A percentile compares a stretch with the other conserved stretches of the same genome.
Evolutionary conservation across 2,329 filamentous ascomycete species (phyloP).

Genomic region (Fusarium anguioides): DNA sequence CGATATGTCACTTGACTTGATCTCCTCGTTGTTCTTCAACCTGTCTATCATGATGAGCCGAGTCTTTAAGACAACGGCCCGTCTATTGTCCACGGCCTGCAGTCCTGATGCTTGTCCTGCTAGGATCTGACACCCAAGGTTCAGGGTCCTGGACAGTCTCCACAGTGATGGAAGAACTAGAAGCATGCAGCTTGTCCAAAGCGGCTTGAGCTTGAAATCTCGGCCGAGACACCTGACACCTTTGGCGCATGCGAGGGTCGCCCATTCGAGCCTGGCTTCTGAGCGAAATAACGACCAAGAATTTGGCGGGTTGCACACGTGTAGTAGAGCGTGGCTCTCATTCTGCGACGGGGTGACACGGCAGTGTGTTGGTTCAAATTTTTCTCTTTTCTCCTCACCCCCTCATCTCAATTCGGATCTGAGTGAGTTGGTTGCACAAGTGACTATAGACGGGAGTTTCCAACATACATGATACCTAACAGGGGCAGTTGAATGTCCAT

Average conservation of each 20-base stretch:
- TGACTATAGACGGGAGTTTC: background rate
- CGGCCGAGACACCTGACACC: slow-evolving; percentile 40
- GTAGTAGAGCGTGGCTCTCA: background rate
- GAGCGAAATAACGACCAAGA: background rate
- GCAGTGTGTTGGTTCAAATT: background rate
- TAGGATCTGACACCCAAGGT: slow-evolving; percentile 3
- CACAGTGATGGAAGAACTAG: slow-evolving; percentile 22
- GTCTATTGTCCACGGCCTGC: slow-evolving; percentile 12
- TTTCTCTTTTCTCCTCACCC: slow-evolving; percentile 6
- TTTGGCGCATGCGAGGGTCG: slow-evolving; percentile 12
- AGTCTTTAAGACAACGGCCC: slow-evolving; percentile 7
- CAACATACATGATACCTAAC: background rate
- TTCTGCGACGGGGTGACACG: slow-evolving; percentile 1
- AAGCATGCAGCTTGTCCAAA: slow-evolving; percentile 38
- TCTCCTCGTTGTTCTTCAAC: background rate
- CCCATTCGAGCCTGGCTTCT: slow-evolving; percentile 9
- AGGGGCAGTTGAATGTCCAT: background rate
- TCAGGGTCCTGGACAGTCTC: slow-evolving; percentile 7
- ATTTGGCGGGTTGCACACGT: background rate
- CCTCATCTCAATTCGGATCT: background rate
- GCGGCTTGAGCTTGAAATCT: slow-evolving; percentile 33
- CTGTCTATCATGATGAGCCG: background rate
- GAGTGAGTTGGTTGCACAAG: background rate
- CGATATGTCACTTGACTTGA: slow-evolving; percentile 3
- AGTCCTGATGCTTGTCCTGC: slow-evolving; percentile 20